These are phyloP conservation scores for Chlorella sp. DNA, from an alignment of 139 green algal genomes.

Conservation along the genomic window DNA sequence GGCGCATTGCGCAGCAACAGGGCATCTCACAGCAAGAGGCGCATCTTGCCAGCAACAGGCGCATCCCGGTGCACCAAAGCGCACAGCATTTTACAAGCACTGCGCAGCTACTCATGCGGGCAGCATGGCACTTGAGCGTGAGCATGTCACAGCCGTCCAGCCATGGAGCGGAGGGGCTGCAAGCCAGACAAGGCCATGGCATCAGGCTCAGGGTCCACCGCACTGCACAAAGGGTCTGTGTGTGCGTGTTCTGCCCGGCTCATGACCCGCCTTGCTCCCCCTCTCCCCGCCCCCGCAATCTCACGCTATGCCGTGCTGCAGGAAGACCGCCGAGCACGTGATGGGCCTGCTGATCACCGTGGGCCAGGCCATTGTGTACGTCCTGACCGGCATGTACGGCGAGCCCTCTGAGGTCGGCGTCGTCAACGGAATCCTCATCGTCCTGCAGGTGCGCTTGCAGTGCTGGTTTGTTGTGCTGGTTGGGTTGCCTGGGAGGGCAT, in stretches of 20 bases:
- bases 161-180: no score
- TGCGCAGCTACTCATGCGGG: no score
- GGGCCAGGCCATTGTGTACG: constrained; percentile 99
- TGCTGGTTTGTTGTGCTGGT: no score
- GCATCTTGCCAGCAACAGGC: no score
- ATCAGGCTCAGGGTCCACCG: background rate
- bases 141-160: no score
- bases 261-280: background rate
- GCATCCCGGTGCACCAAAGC: no score
- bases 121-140: no score
- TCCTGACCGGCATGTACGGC: constrained; percentile 99
- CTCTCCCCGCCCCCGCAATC: background rate
- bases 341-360: constrained; percentile 99
- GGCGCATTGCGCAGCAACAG: no score
- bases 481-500: background rate
- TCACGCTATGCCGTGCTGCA: constrained; percentile 40
- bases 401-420: constrained; percentile 93
- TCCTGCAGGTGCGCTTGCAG: constrained; percentile 74
- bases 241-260: no score
- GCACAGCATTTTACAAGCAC: no score
- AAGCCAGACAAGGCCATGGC: background rate
- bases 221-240: background rate
- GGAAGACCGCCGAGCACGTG: constrained; percentile 96
- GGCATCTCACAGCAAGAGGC: no score
- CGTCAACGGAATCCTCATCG: constrained; percentile 95